phyloP scores from a whole-genome alignment of 768 basidiomycete species.

The Phylloporus rhodoxanthus region DNA sequence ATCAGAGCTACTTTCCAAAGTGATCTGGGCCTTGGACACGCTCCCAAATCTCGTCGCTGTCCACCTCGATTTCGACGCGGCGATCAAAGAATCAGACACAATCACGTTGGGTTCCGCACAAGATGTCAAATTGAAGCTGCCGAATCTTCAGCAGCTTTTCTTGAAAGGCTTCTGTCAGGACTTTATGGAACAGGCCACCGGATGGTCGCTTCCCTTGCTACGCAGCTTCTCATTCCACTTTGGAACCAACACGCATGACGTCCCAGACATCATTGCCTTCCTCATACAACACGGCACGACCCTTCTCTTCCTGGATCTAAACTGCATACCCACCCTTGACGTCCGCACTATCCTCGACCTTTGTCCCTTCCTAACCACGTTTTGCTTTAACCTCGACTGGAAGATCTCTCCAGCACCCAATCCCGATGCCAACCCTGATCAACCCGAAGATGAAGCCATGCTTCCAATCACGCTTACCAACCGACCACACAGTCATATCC shows the following conservation, averaged over 20 bases:
- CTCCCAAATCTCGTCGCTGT: slow-evolving; percentile 52
- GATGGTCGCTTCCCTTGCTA: slow-evolving; percentile 62
- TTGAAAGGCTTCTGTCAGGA: slow-evolving; percentile 56
- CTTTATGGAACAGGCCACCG: slow-evolving; percentile 62
- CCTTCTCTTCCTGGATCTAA: slow-evolving; percentile 62
- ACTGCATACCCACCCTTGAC: slow-evolving; percentile 52
- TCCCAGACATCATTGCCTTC: slow-evolving; percentile 57
- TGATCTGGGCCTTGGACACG: slow-evolving; percentile 67
- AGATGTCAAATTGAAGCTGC: slow-evolving; percentile 48
- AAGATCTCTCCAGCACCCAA: slow-evolving; percentile 32
- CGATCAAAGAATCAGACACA: slow-evolving; percentile 35
- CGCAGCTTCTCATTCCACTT: slow-evolving; percentile 51
- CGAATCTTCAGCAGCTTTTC: slow-evolving; percentile 56
- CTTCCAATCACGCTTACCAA: slow-evolving; percentile 37
- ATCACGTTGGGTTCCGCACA: slow-evolving; percentile 57
- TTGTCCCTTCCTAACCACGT: slow-evolving; percentile 56
- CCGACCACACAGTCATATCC: slow-evolving; percentile 52
- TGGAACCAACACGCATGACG: slow-evolving; percentile 33
- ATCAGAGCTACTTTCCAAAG: slow-evolving; percentile 48
- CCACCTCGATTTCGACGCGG: slow-evolving; percentile 44
- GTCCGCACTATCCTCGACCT: slow-evolving; percentile 54
- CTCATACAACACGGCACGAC: slow-evolving; percentile 50
- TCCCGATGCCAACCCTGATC: slow-evolving; percentile 14
- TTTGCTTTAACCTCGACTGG: slow-evolving; percentile 78
- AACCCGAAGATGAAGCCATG: slow-evolving; percentile 26